Percentiles rank a stretch among this genome's conserved stretches.
These are phyloP conservation scores for Cyberlindnera bimundalis DNA, from an alignment of 805 yeast species.

Conservation along the genomic window DNA sequence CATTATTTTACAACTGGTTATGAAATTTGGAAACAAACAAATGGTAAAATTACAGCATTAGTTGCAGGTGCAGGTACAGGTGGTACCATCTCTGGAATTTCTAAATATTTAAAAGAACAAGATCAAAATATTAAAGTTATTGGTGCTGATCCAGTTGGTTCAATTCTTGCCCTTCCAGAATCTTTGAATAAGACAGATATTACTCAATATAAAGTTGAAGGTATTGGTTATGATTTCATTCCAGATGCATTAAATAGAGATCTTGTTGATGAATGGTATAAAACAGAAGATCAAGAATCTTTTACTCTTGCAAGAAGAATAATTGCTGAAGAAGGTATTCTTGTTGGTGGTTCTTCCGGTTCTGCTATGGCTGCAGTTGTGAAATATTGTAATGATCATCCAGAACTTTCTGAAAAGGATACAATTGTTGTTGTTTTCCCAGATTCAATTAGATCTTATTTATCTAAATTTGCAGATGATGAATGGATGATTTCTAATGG, in stretches of 20 bases:
- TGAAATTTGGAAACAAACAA: constrained; percentile 80
- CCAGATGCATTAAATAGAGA: constrained; percentile 75
- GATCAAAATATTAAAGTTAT: constrained; percentile 57
- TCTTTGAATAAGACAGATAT: constrained; percentile 52
- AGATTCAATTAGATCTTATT: constrained; percentile 81
- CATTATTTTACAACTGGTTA: constrained; percentile 82
- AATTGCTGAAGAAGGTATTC: constrained; percentile 79
- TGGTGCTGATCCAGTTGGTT: constrained; percentile 87
- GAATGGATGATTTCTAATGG: constrained; percentile 86
- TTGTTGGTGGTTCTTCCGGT: constrained; percentile 90
- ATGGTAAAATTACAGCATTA: constrained; percentile 65
- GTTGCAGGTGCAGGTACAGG: constrained; percentile 96
- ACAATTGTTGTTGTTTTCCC: constrained; percentile 80
- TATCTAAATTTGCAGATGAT: constrained; percentile 84
- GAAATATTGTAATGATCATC: constrained; percentile 57
- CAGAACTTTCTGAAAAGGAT: constrained; percentile 65
- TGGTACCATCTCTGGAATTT: constrained; percentile 84
- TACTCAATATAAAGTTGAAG: constrained; percentile 75
- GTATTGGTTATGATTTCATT: constrained; percentile 86
- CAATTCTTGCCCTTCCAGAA: constrained; percentile 79
- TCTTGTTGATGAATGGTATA: constrained; percentile 74
- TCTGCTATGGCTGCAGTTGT: constrained; percentile 79
- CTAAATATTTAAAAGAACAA: constrained; percentile 70
- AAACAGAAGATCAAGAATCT: constrained; percentile 79
- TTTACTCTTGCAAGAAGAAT: constrained; percentile 78